Conservation (phyloP, 139 green algal genomes). For the Tetraselmis striata region DNA sequence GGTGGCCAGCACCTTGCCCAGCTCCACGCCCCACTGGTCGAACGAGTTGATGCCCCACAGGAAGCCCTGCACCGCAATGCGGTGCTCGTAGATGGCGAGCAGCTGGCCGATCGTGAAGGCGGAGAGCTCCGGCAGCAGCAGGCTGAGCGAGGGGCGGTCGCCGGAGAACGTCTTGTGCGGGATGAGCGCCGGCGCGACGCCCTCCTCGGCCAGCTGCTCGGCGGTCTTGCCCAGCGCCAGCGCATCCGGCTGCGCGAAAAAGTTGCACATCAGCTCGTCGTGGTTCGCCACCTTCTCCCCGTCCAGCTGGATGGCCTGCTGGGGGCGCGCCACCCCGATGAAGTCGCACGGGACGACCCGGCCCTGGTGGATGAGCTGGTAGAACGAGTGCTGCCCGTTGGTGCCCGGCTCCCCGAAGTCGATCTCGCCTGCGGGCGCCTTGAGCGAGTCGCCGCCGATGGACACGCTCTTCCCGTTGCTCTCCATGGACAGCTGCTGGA, state of each 20-base stretch:
- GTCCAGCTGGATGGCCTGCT: constrained; percentile 79
- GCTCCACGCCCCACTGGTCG: constrained; percentile 99
- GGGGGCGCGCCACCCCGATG: constrained; percentile 90
- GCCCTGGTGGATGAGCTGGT: constrained; percentile 95
- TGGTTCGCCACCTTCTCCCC: constrained; percentile 97
- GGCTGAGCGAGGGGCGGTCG: constrained; percentile 85
- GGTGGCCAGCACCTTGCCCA: constrained; percentile 82
- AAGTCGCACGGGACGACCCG: constrained; percentile 95
- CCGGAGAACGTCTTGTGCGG: constrained; percentile 88
- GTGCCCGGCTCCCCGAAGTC: constrained; percentile 99
- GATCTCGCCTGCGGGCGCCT: constrained; percentile 72
- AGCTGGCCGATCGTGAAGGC: constrained; percentile 93
- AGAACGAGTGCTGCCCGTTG: constrained; percentile 99
- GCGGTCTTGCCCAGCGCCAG: constrained; percentile 90
- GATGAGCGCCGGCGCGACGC: constrained; percentile 74
- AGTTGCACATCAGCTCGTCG: constrained; percentile 99
- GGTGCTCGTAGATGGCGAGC: constrained; percentile 94
- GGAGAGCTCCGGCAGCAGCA: constrained; percentile 87
- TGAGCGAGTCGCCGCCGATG: constrained; percentile 80
- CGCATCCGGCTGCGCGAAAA: constrained; percentile 96
- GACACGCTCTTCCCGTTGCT: constrained; percentile 97
- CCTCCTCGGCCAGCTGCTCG: constrained; percentile 52
- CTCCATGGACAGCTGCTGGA: constrained; percentile 98
- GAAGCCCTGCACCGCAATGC: constrained; percentile 92
- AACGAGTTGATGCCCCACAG: constrained; percentile 98